Evolutionary conservation across 345 rosid species (phyloP), one percentile per base, ranked within the genome.

Genomic region (Linum tenue): DNA sequence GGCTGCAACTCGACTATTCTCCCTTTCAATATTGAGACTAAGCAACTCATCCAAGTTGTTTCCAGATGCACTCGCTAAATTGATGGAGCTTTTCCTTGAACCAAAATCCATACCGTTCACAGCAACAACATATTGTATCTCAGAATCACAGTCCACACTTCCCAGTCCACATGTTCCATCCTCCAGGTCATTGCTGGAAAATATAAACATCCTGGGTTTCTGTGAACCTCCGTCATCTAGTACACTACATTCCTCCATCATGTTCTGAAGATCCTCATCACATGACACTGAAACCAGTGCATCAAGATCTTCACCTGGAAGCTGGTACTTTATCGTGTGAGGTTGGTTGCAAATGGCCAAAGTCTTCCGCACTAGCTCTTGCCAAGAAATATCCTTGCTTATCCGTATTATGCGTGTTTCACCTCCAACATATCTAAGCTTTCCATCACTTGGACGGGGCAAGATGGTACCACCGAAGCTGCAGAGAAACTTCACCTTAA

Each of bases 391-490:
- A 63, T 73, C 64, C 68, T 78, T 83, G 50, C 85, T 73, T 35
- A 90, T 78, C 17, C 91, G 85, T 70, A 92, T 76, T 39, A 89
- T 92, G 51, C 96, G 77, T 39, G 94, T 90, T 60, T 92, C 98
- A 3, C 98, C 98, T 10, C 97, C 98, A 6, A 80, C 91, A 74
- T 90, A 92, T 55, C 96, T 85, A 63, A 92, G 88, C 77, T 84
- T 90, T 64, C 94, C 87, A 31, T 92, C 97, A 50, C 72, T 78
- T 16, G 96, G 96, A 72, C 98, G 70, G 0, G 94, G 96, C 44
- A 92, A 78, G 64, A 92, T 83, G 69, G 78, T 82, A 14, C 98
- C 98, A 41, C 88, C 94, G 40, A 82, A 90, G 73, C 98, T 92
- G 69, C 94, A 92, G 5, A 92, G 88, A 68, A 92, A 74, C 73